Evolutionary conservation across 1,139 yeast genomes (phyloP), one percentile per base, ranked within the genome.

Genomic region (Petasospora rhodanensis): DNA sequence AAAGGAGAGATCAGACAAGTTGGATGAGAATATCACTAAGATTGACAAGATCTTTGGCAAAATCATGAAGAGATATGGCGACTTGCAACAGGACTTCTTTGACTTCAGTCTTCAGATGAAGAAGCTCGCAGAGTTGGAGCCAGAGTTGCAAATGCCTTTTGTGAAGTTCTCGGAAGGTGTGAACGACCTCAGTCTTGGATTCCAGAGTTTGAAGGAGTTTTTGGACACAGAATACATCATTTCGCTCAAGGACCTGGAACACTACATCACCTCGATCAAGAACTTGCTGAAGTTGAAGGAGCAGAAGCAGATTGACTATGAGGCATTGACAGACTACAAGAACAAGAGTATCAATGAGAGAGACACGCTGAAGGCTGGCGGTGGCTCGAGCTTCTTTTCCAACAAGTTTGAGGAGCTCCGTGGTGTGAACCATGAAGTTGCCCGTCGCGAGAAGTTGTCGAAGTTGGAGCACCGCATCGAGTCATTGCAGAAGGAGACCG

Each of bases 281-380:
- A 75, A 73, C 40, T 64, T 89, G 43, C 73, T 91, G 38, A 89
- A 83, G 52, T 68, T 84, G 35, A 86, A 91, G 45, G 98, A 91
- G 52, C 91, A 86, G 54, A 89, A 89, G 56, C 89, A 84, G 47
- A 73, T 89, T 24, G 98, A 91, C 56, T 76, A 82, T 49, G 96
- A 91, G 53, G 95, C 84, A 29, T 66, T 91, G 32, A 75, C 76
- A 28, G 95, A 83, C 37, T 89, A 89, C 54, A 64, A 87, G 35
- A 66, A 70, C 28, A 82, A 84, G 51, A 76, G 95, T 0, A 69
- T 73, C 37, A 59, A 61, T 20, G 97, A 91, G 45, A 75, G 79
- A 42, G 75, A 76, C 24, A 64, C 65, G 24, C 51, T 84, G 26
- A 63, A 76, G 37, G 71, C 80, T n/a, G 79, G 80, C 4, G 53